These are phyloP conservation scores for Chlamydomonas reinhardtii DNA, from an alignment of 163 green algal genomes.

Conservation along the genomic window DNA sequence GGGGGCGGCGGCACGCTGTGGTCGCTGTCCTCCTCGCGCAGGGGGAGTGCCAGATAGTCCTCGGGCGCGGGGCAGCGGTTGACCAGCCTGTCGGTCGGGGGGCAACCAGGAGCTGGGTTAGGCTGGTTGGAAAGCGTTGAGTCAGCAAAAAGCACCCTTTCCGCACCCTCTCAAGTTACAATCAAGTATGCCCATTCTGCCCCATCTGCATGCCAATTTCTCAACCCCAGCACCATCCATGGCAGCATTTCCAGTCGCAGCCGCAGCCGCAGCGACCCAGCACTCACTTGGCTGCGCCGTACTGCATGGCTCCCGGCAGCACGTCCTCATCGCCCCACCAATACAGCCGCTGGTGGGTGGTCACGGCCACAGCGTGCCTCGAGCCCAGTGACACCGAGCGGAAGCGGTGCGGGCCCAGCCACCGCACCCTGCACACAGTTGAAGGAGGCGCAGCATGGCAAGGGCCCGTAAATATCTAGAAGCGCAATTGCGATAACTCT, in stretches of 20 bases:
- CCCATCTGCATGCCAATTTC: too few species aligned
- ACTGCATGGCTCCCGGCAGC: slow-evolving; percentile 45
- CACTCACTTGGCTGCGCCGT: slow-evolving; percentile 28
- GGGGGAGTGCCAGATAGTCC: slow-evolving; percentile 9
- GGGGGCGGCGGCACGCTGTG: slow-evolving; percentile 19
- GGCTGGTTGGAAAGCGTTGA: too few species aligned
- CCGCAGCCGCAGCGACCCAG: not conserved
- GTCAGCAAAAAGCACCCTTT: too few species aligned
- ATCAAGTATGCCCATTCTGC: too few species aligned
- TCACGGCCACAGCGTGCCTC: slow-evolving; percentile 39
- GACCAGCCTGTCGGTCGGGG: not conserved
- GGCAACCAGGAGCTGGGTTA: not conserved
- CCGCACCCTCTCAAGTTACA: too few species aligned
- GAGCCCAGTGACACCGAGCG: slow-evolving; percentile 39
- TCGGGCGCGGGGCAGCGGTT: not conserved
- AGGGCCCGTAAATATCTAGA: too few species aligned
- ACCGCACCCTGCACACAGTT: slow-evolving; percentile 10
- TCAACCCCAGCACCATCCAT: too few species aligned
- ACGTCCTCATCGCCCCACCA: slow-evolving; percentile 49
- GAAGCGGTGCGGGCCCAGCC: slow-evolving; percentile 41
- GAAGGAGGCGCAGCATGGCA: too few species aligned
- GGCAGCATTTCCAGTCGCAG: too few species aligned
- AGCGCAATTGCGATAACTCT: too few species aligned
- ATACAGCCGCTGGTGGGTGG: slow-evolving; percentile 33
- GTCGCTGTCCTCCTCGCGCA: not conserved